Base-by-base conservation (phyloP, 805 yeast genomes). In the Saccharomycopsis sp. region DNA sequence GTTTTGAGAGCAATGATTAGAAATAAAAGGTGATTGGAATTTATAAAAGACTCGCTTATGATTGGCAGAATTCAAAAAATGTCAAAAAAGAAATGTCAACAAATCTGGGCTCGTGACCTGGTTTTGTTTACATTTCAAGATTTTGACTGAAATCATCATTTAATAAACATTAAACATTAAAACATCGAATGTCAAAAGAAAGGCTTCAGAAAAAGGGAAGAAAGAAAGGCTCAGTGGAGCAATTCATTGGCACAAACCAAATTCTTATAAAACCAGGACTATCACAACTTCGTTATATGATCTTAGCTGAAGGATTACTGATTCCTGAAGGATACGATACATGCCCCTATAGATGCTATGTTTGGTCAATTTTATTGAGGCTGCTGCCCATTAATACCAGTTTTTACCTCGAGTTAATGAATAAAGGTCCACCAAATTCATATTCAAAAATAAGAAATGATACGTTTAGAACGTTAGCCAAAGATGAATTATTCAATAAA, bases 391-490 rank as follows among this genome's bases (percentile, higher is more conserved):
- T 69, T 25, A 65, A 52, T 25, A 66, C 85, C 2, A 66, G 68
- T 17, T 58, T 62, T 36, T 87, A 87, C 53, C 40, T 74, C 20
- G 58, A 67, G 6, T 58, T 78, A 26, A 67, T 81, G 2, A 53
- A 67, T 8, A 57, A 62, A 26, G 84, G 85, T 0, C 76, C 80
- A 12, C 73, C 80, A 2, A 66, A 67, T 0, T 64, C 76, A 6
- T 75, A 76, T 42, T 57, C 69, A 28, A 87, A 87, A 58, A 86
- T 87, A 44, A 70, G 76, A 44, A 82, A 87, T 56, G 96, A 87
- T 53, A 81, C 94, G 1, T 85, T 85, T 51, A 62, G 96, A 43
- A 87, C 96, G 0, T 66, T 87, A 49, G 79, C 82, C 57, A 79
- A 84, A 28, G 94, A 87, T 53, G 61, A 64, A 20, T 55, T 58